These are phyloP conservation scores for Royoungia palumana DNA, from an alignment of 768 basidiomycete genomes.

Conservation along the genomic window DNA sequence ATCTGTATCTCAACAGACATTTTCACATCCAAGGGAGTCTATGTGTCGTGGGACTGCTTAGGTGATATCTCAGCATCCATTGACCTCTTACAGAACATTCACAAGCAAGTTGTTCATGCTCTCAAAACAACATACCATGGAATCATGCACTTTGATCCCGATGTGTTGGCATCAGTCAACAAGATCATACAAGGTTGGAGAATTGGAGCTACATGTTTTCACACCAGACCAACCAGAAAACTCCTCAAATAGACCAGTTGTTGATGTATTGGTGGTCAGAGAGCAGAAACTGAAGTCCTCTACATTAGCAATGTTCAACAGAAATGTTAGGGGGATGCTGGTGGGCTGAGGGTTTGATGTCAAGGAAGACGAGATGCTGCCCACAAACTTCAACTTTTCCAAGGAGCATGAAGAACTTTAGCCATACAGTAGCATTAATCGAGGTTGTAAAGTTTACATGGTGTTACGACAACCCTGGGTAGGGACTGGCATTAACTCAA, in stretches of 20 bases:
- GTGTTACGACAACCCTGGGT: no score
- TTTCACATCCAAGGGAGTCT: constrained; percentile 29
- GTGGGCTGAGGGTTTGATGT: not conserved
- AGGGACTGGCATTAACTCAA: no score
- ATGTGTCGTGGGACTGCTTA: constrained; percentile 30
- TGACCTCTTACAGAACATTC: constrained; percentile 26
- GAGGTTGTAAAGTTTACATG: no score
- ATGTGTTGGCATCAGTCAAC: constrained; percentile 15
- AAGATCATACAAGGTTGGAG: constrained; percentile 1
- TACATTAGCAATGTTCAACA: constrained; percentile 33
- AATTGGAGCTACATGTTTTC: constrained; percentile 10
- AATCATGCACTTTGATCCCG: constrained; percentile 19
- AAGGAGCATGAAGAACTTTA: no score
- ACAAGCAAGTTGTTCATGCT: constrained; percentile 25
- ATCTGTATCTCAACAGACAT: no score
- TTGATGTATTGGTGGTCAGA: constrained; percentile 15
- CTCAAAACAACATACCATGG: constrained; percentile 26
- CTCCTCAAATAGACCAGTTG: constrained; percentile 3
- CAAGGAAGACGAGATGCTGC: constrained; percentile 27
- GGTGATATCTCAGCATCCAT: constrained; percentile 32
- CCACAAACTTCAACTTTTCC: constrained; percentile 3
- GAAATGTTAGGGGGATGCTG: constrained; percentile 21
- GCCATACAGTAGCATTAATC: no score
- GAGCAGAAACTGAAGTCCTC: constrained; percentile 21
- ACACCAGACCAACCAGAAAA: not conserved